Conservation (phyloP, 768 basidiomycete species). For the Cystobasidium ongulense region DNA sequence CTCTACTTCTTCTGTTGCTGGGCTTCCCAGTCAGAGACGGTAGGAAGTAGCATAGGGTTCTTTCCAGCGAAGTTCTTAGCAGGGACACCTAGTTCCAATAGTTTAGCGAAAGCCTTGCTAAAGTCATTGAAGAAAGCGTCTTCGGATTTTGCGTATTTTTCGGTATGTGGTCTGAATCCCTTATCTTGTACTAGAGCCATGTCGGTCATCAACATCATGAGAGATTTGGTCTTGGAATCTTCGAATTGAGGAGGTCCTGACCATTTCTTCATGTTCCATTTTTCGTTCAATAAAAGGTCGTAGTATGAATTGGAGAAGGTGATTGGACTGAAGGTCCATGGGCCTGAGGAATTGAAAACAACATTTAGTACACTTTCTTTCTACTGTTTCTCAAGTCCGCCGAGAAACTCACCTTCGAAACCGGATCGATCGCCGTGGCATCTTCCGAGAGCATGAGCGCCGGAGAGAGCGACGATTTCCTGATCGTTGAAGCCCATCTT, state of each 20-base stretch:
- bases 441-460: slow-evolving; percentile 91
- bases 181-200: slow-evolving; percentile 83
- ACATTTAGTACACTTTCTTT: background rate
- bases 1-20: background rate
- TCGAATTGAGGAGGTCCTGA: slow-evolving; percentile 82
- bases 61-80: slow-evolving; percentile 57
- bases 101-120: slow-evolving; percentile 47
- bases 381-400: slow-evolving; percentile 49
- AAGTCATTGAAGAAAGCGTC: slow-evolving; percentile 90
- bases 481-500: slow-evolving; percentile 96
- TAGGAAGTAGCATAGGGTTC: slow-evolving; percentile 21
- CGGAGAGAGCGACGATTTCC: slow-evolving; percentile 71
- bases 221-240: slow-evolving; percentile 74
- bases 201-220: slow-evolving; percentile 97
- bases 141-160: slow-evolving; percentile 76
- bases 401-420: slow-evolving; percentile 79
- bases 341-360: too few relatives aligned
- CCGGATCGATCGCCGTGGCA: slow-evolving; percentile 81
- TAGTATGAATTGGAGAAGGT: slow-evolving; percentile 52
- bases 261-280: slow-evolving; percentile 65
- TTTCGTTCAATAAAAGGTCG: slow-evolving; percentile 73
- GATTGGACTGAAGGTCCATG: slow-evolving; percentile 37
- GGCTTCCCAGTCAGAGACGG: background rate
- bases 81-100: slow-evolving; percentile 93
- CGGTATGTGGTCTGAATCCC: slow-evolving; percentile 77